Percentiles rank a stretch among this genome's conserved stretches.
Evolutionary conservation across 805 yeast genomes (phyloP).

Genomic region (Sugiyamaella americana): DNA sequence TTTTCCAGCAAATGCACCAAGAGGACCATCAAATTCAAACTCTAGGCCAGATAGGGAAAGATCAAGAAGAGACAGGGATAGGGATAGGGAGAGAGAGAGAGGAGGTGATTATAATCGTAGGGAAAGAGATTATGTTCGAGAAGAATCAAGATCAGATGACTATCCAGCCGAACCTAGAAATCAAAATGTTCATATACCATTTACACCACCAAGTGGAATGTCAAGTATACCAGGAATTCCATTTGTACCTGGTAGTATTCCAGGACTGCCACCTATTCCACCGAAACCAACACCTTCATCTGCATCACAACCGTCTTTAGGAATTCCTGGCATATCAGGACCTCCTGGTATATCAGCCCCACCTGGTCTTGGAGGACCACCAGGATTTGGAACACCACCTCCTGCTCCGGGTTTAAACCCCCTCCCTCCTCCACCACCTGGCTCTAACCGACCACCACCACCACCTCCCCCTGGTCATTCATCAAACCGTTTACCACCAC

Average conservation of each 20-base stretch:
- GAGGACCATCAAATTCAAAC: background rate
- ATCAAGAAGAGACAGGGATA: constrained; percentile 2
- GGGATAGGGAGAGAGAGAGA: background rate
- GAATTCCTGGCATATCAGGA: constrained; percentile 21
- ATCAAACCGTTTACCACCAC: too few relatives aligned
- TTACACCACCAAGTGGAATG: background rate
- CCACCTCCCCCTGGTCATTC: background rate
- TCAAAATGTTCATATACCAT: constrained; percentile 9
- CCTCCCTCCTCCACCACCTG: constrained; percentile 23
- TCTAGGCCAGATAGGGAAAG: background rate
- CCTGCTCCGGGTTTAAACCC: constrained; percentile 14
- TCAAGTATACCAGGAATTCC: constrained; percentile 2
- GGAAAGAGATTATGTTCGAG: constrained; percentile 1
- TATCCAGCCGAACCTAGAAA: background rate
- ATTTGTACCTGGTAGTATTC: constrained; percentile 9
- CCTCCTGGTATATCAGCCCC: constrained; percentile 20
- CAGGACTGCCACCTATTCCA: constrained; percentile 9
- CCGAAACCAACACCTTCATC: constrained; percentile 23
- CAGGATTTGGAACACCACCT: constrained; percentile 13
- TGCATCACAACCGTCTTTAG: constrained; percentile 16
- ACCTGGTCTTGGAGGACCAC: constrained; percentile 17
- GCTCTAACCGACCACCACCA: constrained; percentile 13
- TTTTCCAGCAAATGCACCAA: background rate
- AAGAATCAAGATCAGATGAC: background rate
- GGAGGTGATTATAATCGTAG: background rate